Conservation (phyloP, 768 basidiomycete species). For the Lanmaoa pseudosensibilis region DNA sequence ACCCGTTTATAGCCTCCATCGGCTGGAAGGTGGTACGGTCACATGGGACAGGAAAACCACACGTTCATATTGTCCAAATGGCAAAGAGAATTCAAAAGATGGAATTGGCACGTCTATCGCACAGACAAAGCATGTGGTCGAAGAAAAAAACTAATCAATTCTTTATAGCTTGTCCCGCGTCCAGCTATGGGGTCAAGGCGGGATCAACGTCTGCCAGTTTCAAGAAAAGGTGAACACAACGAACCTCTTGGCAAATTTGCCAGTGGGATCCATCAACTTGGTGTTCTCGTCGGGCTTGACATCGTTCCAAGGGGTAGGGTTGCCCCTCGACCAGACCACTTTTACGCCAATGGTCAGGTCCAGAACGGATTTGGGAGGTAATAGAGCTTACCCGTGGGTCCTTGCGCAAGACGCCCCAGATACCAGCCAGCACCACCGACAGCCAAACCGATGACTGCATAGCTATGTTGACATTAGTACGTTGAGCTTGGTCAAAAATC, state of each 20-base stretch:
- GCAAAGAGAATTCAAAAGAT: slow-evolving; percentile 1
- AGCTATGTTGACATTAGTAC: slow-evolving; percentile 35
- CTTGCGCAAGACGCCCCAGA: slow-evolving; percentile 58
- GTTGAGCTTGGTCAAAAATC: background rate
- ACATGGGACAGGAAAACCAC: background rate
- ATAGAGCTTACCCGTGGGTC: slow-evolving; percentile 47
- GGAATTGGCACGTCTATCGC: slow-evolving; percentile 24
- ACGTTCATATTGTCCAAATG: slow-evolving; percentile 5
- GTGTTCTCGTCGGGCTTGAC: slow-evolving; percentile 73
- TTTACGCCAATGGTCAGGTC: slow-evolving; percentile 1
- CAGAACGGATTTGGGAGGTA: background rate
- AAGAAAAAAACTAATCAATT: background rate
- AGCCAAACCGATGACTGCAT: slow-evolving; percentile 49
- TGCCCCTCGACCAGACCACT: slow-evolving; percentile 65
- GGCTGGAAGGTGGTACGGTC: background rate
- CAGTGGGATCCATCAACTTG: slow-evolving; percentile 68
- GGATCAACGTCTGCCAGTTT: background rate
- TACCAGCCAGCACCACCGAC: slow-evolving; percentile 67
- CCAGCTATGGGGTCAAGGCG: slow-evolving; percentile 51
- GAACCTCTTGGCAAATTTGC: slow-evolving; percentile 71
- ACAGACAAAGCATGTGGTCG: slow-evolving; percentile 9
- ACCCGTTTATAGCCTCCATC: background rate
- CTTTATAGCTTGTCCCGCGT: slow-evolving; percentile 66
- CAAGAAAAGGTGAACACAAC: slow-evolving; percentile 1
- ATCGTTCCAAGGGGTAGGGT: slow-evolving; percentile 89